A percentile compares a stretch with the other conserved stretches of the same genome.
Conservation (phyloP, 306 rosid genomes). For the Rosa rugosa region DNA sequence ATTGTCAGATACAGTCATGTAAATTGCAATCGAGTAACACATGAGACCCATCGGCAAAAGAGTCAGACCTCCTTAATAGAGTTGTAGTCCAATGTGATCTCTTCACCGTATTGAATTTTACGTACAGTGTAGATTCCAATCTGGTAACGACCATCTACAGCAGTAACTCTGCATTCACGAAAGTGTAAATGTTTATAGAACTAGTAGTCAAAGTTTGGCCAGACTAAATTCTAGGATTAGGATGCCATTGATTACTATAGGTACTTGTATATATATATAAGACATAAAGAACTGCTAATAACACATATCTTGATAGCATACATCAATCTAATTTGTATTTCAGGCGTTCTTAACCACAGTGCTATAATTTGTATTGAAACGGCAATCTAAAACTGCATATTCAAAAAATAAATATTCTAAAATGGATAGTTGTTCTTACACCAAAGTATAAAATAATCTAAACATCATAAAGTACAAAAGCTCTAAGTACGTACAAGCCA, state of each 20-base stretch:
- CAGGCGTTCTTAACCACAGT: not conserved
- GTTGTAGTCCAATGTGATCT: constrained; percentile 92
- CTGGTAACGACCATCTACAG: constrained; percentile 93
- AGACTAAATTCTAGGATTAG: not conserved
- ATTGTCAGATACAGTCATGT: constrained; percentile 14
- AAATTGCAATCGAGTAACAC: constrained; percentile 1
- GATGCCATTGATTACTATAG: not conserved
- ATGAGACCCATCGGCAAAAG: constrained; percentile 22
- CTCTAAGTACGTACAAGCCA: not conserved
- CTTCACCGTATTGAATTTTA: constrained; percentile 81
- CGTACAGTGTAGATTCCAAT: constrained; percentile 91
- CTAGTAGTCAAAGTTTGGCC: not conserved
- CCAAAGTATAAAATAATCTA: not conserved
- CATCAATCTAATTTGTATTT: not conserved
- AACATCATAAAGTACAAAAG: not conserved
- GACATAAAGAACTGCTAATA: not conserved
- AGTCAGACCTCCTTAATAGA: constrained; percentile 94
- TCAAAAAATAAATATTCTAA: not conserved
- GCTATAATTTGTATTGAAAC: not conserved
- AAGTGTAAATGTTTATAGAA: not conserved
- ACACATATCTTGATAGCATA: not conserved
- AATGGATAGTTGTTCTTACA: not conserved
- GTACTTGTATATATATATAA: not conserved
- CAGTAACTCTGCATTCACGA: constrained; percentile 69
- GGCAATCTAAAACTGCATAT: not conserved